phyloP scores from a whole-genome alignment of 2,329 filamentous ascomycete species.

The Hypoxylon sp. region DNA sequence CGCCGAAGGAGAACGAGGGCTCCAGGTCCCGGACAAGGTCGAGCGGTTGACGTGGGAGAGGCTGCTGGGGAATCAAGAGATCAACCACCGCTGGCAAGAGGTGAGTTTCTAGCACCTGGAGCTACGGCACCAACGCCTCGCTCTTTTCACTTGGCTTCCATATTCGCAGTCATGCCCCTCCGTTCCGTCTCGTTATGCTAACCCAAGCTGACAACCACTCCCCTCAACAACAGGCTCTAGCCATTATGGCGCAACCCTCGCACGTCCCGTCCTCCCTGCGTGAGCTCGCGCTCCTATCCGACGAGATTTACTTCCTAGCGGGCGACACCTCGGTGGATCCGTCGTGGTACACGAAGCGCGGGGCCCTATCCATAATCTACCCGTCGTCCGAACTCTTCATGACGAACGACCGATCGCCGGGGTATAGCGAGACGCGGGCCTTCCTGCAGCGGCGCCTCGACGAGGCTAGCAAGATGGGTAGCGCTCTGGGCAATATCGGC shows the following conservation, averaged over 20 bases:
- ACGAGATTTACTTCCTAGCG: slow-evolving; percentile 91
- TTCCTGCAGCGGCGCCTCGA: slow-evolving; percentile 83
- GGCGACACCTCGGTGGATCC: slow-evolving; percentile 85
- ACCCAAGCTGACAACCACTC: background rate
- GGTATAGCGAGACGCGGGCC: slow-evolving; percentile 80
- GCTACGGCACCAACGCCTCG: background rate
- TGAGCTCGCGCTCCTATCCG: slow-evolving; percentile 85
- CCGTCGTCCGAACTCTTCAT: slow-evolving; percentile 90
- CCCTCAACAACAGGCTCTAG: slow-evolving; percentile 73
- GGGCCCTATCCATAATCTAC: slow-evolving; percentile 67
- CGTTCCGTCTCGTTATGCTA: slow-evolving; percentile 7
- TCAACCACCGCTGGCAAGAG: slow-evolving; percentile 88
- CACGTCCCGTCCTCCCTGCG: slow-evolving; percentile 80
- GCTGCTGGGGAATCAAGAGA: slow-evolving; percentile 76
- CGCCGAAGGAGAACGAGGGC: slow-evolving; percentile 45
- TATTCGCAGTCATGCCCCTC: background rate
- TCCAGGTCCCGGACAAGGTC: slow-evolving; percentile 72
- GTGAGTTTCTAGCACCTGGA: slow-evolving; percentile 60
- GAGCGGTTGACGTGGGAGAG: slow-evolving; percentile 80
- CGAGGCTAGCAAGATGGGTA: slow-evolving; percentile 74
- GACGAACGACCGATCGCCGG: slow-evolving; percentile 84
- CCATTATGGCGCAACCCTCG: slow-evolving; percentile 86
- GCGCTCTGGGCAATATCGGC: slow-evolving; percentile 71
- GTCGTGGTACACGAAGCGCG: slow-evolving; percentile 83
- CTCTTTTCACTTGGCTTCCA: background rate